Evolutionary conservation across 148 eudicot species (phyloP), one percentile per base, ranked within the genome.

Genomic region (Selenicereus undatus): DNA sequence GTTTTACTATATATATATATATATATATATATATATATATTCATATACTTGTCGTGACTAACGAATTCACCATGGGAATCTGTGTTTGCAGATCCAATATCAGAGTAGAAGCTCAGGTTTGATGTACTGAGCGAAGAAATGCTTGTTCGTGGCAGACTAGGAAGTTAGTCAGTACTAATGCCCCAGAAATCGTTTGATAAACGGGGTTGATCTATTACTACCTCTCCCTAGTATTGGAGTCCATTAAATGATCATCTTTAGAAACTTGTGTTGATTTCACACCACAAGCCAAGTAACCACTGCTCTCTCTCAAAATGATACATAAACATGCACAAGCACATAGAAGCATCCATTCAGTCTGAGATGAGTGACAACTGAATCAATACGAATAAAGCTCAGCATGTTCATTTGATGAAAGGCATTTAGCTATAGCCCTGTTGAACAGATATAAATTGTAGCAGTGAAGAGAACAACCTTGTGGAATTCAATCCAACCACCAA

Each of bases 161-260:
- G 86, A 79, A 79, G 87, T 27, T 94, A 93, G 72, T 82, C 88
- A 30, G 96, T 89, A 81, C 97, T 91, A 76, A 92, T 92, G 81
- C 94, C 93, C 98, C 98, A 94, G 84, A 94, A 91, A 82, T 90
- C 94, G 26, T 94, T 97, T 0, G 94, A 91, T 17, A 87, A 60
- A 56, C 91, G 84, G 60, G 79, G 84, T 75, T 62, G 71, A 66
- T 66, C 71, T 13, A 27, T 36, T 27, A 66, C 36, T 27, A 32
- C 32, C 32, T 66, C 36, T 7, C 35, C 71, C 35, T 66, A 36
- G 18, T 66, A 66, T 27, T 14, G 71, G 0, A 66, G 35, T 88
- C 90, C 78, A 36, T 51, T 74, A 7, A 22, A 14, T 74, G 62
- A 27, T 50, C 77, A 51, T 48, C 30, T 51, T 20, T 27, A 74